phyloP scores from a whole-genome alignment of 306 rosid species.

The Cucurbita argyrosperma region DNA sequence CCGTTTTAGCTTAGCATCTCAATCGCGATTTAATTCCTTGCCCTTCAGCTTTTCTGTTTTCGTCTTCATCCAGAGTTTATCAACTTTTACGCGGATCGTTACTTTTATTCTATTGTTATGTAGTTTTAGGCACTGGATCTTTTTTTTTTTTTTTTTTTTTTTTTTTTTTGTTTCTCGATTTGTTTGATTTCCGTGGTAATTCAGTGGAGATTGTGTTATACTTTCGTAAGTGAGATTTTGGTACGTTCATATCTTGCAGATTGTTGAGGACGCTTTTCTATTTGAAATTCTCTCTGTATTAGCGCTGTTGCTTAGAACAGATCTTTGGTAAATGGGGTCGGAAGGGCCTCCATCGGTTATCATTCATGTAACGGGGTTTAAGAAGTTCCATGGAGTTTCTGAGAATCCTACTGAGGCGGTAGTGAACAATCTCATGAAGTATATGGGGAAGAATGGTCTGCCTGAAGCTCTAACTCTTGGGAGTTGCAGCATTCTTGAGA shows the following conservation, averaged over 20 bases:
- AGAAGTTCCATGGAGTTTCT: constrained; percentile 94
- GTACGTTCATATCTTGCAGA: constrained; percentile 14
- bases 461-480: constrained; percentile 73
- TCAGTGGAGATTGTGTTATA: too few species aligned
- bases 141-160: background rate
- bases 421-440: constrained; percentile 45
- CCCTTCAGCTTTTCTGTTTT: too few species aligned
- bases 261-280: constrained; percentile 14
- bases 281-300: constrained; percentile 18
- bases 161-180: background rate
- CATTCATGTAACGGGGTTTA: constrained; percentile 81
- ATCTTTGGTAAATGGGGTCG: constrained; percentile 64
- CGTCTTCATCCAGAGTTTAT: background rate
- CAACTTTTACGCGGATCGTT: constrained; percentile 10
- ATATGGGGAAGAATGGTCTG: constrained; percentile 56
- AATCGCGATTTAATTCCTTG: background rate
- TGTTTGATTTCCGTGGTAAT: background rate
- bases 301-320: constrained; percentile 6
- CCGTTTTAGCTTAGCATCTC: background rate
- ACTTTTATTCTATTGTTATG: background rate
- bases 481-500: constrained; percentile 75
- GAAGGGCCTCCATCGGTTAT: constrained; percentile 73
- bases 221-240: background rate
- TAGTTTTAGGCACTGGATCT: constrained; percentile 6
- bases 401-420: constrained; percentile 85